Evolutionary conservation across 2,329 filamentous ascomycete species (phyloP), one percentile per base, ranked within the genome.

Genomic region (Aureobasidium uvarum): DNA sequence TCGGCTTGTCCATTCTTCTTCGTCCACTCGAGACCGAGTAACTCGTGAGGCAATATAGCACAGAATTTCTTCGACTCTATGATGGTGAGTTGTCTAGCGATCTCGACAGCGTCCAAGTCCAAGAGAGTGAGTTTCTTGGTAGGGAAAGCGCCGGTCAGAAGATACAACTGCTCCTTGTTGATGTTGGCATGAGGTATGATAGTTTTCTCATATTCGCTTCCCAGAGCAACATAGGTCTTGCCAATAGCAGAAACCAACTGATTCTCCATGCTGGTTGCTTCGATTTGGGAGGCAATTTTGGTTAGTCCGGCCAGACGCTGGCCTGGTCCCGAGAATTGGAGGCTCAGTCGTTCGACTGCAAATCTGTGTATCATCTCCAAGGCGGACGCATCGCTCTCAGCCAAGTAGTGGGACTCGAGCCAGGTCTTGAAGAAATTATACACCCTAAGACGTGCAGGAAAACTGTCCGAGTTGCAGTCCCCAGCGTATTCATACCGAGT

Each of bases 361-460:
- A 99, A 99, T 1, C 86, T 81, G 39, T 89, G 82, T 68, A 99
- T 96, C 56, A 90, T 80, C 0, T 84, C 81, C 10, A 99, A 81
- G 1, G 93, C 92, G 14, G 86, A 84, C 62, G 86, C 85, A 74
- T 99, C 95, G 13, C 88, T 87, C 66, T 92, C 86, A 68, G 91
- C 86, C 55, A 90, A 87, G 94, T 95, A 99, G 77, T 99, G 92
- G 7, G 90, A 95, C 79, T 98, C 95, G 23, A 99, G 81, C 95
- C 95, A 99, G 48, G 91, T 90, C 77, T 99, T 99, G 83, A 99
- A 92, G 65, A 92, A 89, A 74, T 99, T 98, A 81, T 96, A 98
- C 1, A 98, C 92, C 60, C 95, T 87, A 55, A 99, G 81, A 59
- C 93, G 88, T 25, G 98, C 94, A 0, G 94, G 91, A 2, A 83